A percentile compares a stretch with the other conserved stretches of the same genome.
Conservation (phyloP, 148 eudicot genomes). For the Fagopyrum homotropicum region DNA sequence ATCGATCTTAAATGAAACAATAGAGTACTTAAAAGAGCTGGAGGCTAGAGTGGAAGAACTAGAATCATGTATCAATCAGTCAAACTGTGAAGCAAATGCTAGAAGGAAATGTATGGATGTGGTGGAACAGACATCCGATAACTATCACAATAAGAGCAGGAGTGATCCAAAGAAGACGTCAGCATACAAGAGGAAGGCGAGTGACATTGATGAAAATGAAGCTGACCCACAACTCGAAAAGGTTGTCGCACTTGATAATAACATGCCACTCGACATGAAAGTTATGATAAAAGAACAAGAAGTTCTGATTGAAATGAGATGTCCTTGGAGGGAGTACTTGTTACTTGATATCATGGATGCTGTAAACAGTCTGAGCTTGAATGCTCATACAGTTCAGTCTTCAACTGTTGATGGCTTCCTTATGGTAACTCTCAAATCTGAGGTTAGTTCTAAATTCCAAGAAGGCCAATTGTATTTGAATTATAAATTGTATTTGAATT, state of each 20-base stretch:
- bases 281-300: slow-evolving; percentile 26
- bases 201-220: slow-evolving; percentile 37
- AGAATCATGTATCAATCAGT: slow-evolving; percentile 33
- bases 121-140: slow-evolving; percentile 32
- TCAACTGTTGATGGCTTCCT: slow-evolving; percentile 37
- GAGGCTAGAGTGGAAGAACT: slow-evolving; percentile 42
- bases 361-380: slow-evolving; percentile 34
- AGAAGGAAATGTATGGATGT: slow-evolving; percentile 20
- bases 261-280: slow-evolving; percentile 21
- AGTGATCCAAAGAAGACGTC: slow-evolving; percentile 20
- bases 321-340: slow-evolving; percentile 41
- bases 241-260: slow-evolving; percentile 17
- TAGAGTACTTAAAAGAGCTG: slow-evolving; percentile 34
- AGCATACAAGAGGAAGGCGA: slow-evolving; percentile 38
- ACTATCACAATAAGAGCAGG: slow-evolving; percentile 18
- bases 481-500: not conserved
- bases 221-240: slow-evolving; percentile 20
- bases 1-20: slow-evolving; percentile 28
- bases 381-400: slow-evolving; percentile 45
- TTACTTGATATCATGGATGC: slow-evolving; percentile 42
- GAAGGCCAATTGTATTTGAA: not conserved
- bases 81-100: slow-evolving; percentile 21
- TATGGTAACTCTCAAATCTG: slow-evolving; percentile 34
- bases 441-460: slow-evolving; percentile 26
- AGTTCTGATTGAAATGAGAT: slow-evolving; percentile 37